phyloP scores from a whole-genome alignment of 2,329 filamentous ascomycete genomes.

The Pyrenochaeta sp. region DNA sequence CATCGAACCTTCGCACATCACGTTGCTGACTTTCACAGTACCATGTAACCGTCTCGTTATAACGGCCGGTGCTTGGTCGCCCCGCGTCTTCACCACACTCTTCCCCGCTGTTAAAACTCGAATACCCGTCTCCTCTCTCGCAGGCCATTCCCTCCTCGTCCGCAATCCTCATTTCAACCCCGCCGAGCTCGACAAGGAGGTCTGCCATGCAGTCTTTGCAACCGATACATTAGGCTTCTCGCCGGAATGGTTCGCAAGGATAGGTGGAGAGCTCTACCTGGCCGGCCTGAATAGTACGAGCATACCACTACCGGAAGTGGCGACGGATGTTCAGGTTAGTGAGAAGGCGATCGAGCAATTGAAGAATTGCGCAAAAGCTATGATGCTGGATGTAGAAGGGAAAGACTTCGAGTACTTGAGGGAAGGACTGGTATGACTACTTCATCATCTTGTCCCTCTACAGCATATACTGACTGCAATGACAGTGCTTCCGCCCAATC shows the following conservation, averaged over 20 bases:
- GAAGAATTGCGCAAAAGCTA: slow-evolving; percentile 56
- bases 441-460: background rate
- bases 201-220: slow-evolving; percentile 75
- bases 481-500: slow-evolving; percentile 74
- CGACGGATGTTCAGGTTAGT: slow-evolving; percentile 61
- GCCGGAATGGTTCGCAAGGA: slow-evolving; percentile 75
- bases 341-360: slow-evolving; percentile 60
- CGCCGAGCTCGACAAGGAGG: slow-evolving; percentile 52
- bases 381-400: slow-evolving; percentile 57
- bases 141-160: slow-evolving; percentile 77
- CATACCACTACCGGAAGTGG: slow-evolving; percentile 67
- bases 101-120: slow-evolving; percentile 65
- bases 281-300: slow-evolving; percentile 72
- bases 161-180: slow-evolving; percentile 64
- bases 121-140: slow-evolving; percentile 69
- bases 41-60: slow-evolving; percentile 73
- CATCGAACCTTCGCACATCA: too few relatives aligned
- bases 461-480: slow-evolving; percentile 9
- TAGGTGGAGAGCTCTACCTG: slow-evolving; percentile 74
- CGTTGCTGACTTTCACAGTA: slow-evolving; percentile 50
- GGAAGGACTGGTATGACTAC: slow-evolving; percentile 60
- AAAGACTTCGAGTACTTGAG: slow-evolving; percentile 69
- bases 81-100: slow-evolving; percentile 68
- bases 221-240: slow-evolving; percentile 66
- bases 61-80: slow-evolving; percentile 76